phyloP scores from a whole-genome alignment of 2,329 filamentous ascomycete species.

The Drechslera avenae region DNA sequence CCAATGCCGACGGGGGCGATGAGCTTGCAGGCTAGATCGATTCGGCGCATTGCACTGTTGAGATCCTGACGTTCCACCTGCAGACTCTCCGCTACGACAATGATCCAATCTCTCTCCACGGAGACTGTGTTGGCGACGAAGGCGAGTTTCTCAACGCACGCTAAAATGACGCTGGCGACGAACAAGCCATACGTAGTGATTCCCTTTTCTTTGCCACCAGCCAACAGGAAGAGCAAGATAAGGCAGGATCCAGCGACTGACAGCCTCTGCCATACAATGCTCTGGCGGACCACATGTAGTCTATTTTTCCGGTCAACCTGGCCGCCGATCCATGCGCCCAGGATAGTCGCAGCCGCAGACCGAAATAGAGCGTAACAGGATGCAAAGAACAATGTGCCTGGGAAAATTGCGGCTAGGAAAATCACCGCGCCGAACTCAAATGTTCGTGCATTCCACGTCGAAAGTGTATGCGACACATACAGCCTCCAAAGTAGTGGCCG shows the following conservation, averaged over 20 bases:
- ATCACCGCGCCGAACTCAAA: slow-evolving; percentile 59
- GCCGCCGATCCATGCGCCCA: slow-evolving; percentile 64
- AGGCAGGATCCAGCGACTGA: slow-evolving; percentile 43
- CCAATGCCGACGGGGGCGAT: slow-evolving; percentile 60
- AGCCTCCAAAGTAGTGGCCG: slow-evolving; percentile 40
- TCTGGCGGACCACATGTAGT: slow-evolving; percentile 46
- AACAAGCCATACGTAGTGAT: slow-evolving; percentile 37
- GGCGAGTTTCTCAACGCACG: slow-evolving; percentile 71
- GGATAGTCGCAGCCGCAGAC: slow-evolving; percentile 60
- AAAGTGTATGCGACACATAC: slow-evolving; percentile 55
- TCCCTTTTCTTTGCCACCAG: slow-evolving; percentile 11
- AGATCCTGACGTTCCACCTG: slow-evolving; percentile 46
- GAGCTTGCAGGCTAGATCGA: slow-evolving; percentile 65
- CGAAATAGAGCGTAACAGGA: slow-evolving; percentile 72
- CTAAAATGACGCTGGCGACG: slow-evolving; percentile 56
- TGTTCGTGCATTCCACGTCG: slow-evolving; percentile 56
- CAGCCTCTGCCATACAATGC: slow-evolving; percentile 49
- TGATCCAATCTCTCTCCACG: slow-evolving; percentile 73
- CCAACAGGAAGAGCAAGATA: slow-evolving; percentile 28
- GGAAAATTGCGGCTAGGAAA: slow-evolving; percentile 54
- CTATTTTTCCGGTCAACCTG: slow-evolving; percentile 61
- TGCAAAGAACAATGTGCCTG: slow-evolving; percentile 65
- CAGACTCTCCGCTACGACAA: slow-evolving; percentile 55
- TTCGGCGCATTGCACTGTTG: slow-evolving; percentile 65
- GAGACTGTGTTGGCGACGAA: slow-evolving; percentile 69